A percentile compares a stretch with the other conserved stretches of the same genome.
phyloP scores from a whole-genome alignment of 495 filamentous ascomycete species.

The Talaromyces trachyspermus region DNA sequence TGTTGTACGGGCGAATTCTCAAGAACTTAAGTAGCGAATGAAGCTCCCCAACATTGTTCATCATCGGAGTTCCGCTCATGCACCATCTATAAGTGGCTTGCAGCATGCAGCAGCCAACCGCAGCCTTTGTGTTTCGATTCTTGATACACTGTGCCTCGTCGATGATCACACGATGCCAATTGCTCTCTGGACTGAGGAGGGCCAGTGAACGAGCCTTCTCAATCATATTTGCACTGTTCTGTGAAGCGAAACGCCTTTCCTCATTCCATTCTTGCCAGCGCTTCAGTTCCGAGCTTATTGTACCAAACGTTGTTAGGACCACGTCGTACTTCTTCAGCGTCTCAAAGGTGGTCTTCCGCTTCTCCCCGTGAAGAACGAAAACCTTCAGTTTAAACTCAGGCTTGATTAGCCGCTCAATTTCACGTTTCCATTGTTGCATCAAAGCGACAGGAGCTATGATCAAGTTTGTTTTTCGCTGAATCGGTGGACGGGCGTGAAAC shows the following conservation, averaged over 20 bases:
- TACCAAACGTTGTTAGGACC: constrained; percentile 86
- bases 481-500: constrained; percentile 60
- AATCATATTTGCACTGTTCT: constrained; percentile 11
- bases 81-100: constrained; percentile 66
- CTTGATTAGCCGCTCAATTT: constrained; percentile 68
- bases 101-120: constrained; percentile 54
- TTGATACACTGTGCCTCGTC: constrained; percentile 96
- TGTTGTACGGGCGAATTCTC: constrained; percentile 70
- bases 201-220: constrained; percentile 33
- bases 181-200: constrained; percentile 55
- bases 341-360: constrained; percentile 47
- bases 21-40: constrained; percentile 78
- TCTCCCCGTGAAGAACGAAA: constrained; percentile 57
- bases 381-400: constrained; percentile 56
- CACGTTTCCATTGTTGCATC: constrained; percentile 82
- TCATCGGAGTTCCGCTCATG: constrained; percentile 91
- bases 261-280: constrained; percentile 39
- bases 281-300: constrained; percentile 62
- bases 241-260: constrained; percentile 9
- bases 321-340: constrained; percentile 67
- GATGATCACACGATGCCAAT: constrained; percentile 80
- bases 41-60: constrained; percentile 81
- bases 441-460: constrained; percentile 84
- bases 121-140: constrained; percentile 63
- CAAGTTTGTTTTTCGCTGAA: constrained; percentile 68